A percentile compares a stretch with the other conserved stretches of the same genome.
phyloP scores from a whole-genome alignment of 768 basidiomycete genomes.

The Boletus subcaerulescens region DNA sequence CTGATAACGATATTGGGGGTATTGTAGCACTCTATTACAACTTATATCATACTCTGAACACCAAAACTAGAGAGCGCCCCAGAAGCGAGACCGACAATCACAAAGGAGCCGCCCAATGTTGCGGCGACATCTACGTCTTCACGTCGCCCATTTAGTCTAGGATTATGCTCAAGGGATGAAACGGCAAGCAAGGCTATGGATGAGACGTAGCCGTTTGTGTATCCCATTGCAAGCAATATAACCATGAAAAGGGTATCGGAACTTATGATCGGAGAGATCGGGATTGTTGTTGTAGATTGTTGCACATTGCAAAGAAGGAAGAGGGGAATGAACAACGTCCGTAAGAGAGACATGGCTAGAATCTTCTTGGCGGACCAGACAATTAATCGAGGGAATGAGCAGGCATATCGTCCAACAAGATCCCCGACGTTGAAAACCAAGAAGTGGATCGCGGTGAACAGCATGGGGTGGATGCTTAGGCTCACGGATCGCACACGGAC shows the following conservation, averaged over 20 bases:
- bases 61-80: conserved; percentile 84
- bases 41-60: conserved; percentile 64
- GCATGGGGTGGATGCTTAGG: conserved; percentile 65
- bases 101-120: conserved; percentile 72
- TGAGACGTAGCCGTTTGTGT: conserved; percentile 77
- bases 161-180: conserved; percentile 78
- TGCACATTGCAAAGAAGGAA: conserved; percentile 89
- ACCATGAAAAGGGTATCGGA: conserved; percentile 77
- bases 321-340: conserved; percentile 81
- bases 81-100: conserved; percentile 69
- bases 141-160: conserved; percentile 57
- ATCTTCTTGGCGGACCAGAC: conserved; percentile 70
- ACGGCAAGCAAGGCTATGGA: conserved; percentile 81
- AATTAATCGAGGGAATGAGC: conserved; percentile 59
- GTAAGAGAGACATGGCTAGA: conserved; percentile 57
- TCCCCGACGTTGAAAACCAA: conserved; percentile 73
- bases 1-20: not conserved
- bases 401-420: conserved; percentile 64
- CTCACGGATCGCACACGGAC: conserved; percentile 69
- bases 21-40: not conserved
- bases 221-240: conserved; percentile 70
- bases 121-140: conserved; percentile 87
- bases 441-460: conserved; percentile 80
- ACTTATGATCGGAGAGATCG: conserved; percentile 48
- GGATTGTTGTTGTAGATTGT: conserved; percentile 34